phyloP scores from a whole-genome alignment of 176 grass and related monocot species.

The Cenchrus americanus region DNA sequence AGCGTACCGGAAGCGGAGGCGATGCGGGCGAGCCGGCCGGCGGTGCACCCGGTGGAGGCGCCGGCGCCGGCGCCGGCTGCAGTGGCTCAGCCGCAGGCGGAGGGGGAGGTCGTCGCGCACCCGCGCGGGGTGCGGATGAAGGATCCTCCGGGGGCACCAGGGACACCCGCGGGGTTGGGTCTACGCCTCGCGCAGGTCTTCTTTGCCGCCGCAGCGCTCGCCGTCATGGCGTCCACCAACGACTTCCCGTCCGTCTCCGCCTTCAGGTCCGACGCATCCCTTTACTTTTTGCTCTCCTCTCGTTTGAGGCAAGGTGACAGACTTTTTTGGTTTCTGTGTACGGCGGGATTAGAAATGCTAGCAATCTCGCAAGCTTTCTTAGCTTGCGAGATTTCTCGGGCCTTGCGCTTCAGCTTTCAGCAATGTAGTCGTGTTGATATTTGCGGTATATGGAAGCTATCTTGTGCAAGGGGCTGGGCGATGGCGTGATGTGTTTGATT shows the following conservation, averaged over 20 bases:
- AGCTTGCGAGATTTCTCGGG: background rate
- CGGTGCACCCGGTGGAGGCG: constrained; percentile 91
- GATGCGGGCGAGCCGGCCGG: constrained; percentile 78
- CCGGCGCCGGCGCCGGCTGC: constrained; percentile 59
- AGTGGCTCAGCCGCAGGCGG: constrained; percentile 36
- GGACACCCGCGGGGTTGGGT: constrained; percentile 62
- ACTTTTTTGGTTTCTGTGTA: background rate
- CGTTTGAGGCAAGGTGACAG: background rate
- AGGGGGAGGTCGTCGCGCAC: constrained; percentile 31
- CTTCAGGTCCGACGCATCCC: constrained; percentile 58
- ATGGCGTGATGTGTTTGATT: background rate
- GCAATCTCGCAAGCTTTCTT: constrained; percentile 4
- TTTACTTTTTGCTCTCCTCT: background rate
- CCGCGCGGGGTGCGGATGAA: constrained; percentile 74
- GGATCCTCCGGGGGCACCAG: constrained; percentile 69
- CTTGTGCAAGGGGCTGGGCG: background rate
- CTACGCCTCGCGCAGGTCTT: constrained; percentile 71
- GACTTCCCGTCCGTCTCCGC: constrained; percentile 90
- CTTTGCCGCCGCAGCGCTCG: constrained; percentile 72
- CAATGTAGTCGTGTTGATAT: background rate
- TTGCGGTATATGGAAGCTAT: background rate
- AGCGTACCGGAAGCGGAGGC: background rate
- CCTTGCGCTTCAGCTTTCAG: background rate
- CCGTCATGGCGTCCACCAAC: constrained; percentile 78
- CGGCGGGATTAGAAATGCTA: background rate